Evolutionary conservation across 2,329 filamentous ascomycete genomes (phyloP).

Genomic region (Fusarium compactum): DNA sequence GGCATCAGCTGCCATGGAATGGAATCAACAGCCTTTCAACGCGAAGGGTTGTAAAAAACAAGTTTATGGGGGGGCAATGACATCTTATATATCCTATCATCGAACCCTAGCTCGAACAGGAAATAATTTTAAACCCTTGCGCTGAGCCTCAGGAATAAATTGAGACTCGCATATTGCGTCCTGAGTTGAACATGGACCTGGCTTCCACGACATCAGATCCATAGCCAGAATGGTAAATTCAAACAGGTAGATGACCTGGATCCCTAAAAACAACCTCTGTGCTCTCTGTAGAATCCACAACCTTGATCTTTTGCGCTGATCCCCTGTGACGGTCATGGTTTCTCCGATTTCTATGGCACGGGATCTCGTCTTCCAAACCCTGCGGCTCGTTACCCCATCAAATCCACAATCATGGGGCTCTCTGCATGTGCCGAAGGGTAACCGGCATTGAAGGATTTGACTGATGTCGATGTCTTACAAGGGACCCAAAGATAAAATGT

Average conservation of each 20-base stretch:
- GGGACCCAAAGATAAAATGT: fast-evolving
- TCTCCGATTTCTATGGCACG: neutral
- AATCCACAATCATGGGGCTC: neutral
- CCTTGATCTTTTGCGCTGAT: neutral
- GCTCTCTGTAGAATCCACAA: neutral
- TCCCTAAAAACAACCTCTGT: fast-evolving
- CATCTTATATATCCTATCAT: neutral
- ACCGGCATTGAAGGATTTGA: neutral
- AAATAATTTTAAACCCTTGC: neutral
- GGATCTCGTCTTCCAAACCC: neutral
- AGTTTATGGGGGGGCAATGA: fast-evolving
- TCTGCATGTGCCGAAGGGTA: neutral
- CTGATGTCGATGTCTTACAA: neutral
- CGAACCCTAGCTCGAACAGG: neutral
- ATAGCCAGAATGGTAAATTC: too few relatives aligned
- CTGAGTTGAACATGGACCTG: fast-evolving
- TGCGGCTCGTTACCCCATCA: neutral
- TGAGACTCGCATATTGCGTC: too few relatives aligned
- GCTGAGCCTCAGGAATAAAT: too few relatives aligned
- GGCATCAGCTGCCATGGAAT: neutral
- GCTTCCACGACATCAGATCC: fast-evolving
- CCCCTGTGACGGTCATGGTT: neutral
- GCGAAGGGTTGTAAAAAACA: neutral
- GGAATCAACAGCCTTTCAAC: fast-evolving
- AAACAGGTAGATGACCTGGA: too few relatives aligned